Evolutionary conservation across 1,284 basidiomycete species (phyloP).

Genomic region (Ustilago esculenta): DNA sequence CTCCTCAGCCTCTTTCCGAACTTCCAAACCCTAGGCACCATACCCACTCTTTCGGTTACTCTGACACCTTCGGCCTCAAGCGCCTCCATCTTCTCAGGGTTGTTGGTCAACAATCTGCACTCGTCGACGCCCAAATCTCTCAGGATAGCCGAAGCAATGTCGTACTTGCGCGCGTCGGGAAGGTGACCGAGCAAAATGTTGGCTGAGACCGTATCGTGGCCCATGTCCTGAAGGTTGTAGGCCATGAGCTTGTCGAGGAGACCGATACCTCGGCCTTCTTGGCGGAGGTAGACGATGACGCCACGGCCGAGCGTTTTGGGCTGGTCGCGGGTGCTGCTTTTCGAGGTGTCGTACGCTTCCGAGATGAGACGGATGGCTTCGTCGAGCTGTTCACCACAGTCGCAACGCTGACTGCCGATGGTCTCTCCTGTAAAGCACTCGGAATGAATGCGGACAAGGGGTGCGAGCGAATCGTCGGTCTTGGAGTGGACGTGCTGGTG

Average conservation of each 20-base stretch:
- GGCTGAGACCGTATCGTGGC: slow-evolving; percentile 96
- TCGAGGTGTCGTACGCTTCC: slow-evolving; percentile 67
- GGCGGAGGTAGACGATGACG: slow-evolving; percentile 94
- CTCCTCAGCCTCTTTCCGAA: slow-evolving; percentile 24
- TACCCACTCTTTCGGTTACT: slow-evolving; percentile 85
- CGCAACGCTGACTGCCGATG: slow-evolving; percentile 96
- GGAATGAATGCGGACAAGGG: slow-evolving; percentile 93
- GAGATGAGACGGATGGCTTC: slow-evolving; percentile 91
- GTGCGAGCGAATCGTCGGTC: slow-evolving; percentile 68
- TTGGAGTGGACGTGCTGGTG: slow-evolving; percentile 32
- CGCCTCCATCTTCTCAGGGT: slow-evolving; percentile 94
- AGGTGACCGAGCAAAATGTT: slow-evolving; percentile 94
- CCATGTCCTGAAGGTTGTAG: slow-evolving; percentile 97
- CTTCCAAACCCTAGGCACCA: slow-evolving; percentile 92
- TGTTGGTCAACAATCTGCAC: slow-evolving; percentile 87
- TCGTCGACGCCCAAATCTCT: slow-evolving; percentile 83
- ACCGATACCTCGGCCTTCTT: slow-evolving; percentile 98
- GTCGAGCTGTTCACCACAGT: slow-evolving; percentile 98
- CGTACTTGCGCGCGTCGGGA: slow-evolving; percentile 93
- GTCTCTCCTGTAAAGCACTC: slow-evolving; percentile 99
- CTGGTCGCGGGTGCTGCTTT: neutral
- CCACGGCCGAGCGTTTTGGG: slow-evolving; percentile 70
- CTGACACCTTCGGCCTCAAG: slow-evolving; percentile 83
- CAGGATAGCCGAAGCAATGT: slow-evolving; percentile 88
- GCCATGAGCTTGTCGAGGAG: slow-evolving; percentile 94